phyloP scores from a whole-genome alignment of 1,284 basidiomycete species.

The Erythrobasidium hasegawianum region DNA sequence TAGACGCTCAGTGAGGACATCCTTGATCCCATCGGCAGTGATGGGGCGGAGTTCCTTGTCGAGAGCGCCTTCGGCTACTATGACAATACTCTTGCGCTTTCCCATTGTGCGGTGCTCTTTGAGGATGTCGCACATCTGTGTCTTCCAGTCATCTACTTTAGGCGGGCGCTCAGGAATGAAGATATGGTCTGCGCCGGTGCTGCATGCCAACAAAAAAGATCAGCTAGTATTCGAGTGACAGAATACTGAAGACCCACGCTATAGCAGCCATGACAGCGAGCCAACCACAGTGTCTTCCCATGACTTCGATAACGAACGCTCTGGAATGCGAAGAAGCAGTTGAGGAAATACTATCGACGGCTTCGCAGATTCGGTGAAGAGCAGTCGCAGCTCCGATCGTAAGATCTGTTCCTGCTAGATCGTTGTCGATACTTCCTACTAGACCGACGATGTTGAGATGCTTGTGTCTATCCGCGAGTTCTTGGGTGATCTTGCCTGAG shows the following conservation, averaged over 20 bases:
- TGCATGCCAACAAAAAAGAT: conserved; percentile 49
- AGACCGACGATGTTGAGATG: conserved; percentile 95
- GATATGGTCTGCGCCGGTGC: conserved; percentile 91
- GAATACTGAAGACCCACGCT: conserved; percentile 56
- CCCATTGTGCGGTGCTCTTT: conserved; percentile 83
- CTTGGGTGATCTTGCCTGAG: conserved; percentile 66
- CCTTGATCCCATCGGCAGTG: conserved; percentile 81
- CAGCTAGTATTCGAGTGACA: too few species aligned
- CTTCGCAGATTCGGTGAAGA: conserved; percentile 91
- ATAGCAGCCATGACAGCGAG: conserved; percentile 88
- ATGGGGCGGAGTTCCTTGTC: conserved; percentile 86
- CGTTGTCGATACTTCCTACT: conserved; percentile 97
- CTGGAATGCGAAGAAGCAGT: conserved; percentile 93
- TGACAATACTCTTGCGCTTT: conserved; percentile 97
- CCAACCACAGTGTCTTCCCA: conserved; percentile 99
- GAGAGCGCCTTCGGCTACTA: conserved; percentile 92
- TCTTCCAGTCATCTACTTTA: conserved; percentile 72
- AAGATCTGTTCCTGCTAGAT: conserved; percentile 95
- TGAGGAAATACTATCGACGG: conserved; percentile 96
- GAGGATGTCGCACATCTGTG: conserved; percentile 82
- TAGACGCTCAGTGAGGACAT: conserved; percentile 77
- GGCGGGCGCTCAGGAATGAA: conserved; percentile 96
- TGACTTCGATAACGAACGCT: conserved; percentile 97
- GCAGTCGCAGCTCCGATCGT: conserved; percentile 97
- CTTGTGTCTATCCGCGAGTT: conserved; percentile 65